Conservation (phyloP, 2,329 filamentous ascomycete species). For the Calonectria honghensis region DNA sequence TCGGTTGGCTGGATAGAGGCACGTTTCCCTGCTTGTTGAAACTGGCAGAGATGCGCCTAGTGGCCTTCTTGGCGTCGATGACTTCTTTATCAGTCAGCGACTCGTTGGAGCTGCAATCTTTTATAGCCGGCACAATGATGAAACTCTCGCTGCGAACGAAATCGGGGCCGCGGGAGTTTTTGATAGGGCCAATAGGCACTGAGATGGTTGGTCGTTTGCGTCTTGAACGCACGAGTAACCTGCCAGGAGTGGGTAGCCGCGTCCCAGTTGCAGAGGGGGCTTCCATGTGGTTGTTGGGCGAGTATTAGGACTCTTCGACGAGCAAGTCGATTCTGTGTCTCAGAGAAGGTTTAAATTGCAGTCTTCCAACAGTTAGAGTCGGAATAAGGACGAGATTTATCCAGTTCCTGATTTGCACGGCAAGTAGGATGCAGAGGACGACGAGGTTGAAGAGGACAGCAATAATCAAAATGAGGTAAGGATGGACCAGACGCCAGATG, state of each 20-base stretch:
- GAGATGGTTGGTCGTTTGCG: conserved; percentile 59
- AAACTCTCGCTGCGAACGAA: conserved; percentile 60
- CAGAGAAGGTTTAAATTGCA: not conserved
- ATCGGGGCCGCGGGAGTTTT: conserved; percentile 60
- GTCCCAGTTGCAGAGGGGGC: conserved; percentile 39
- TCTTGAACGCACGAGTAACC: conserved; percentile 43
- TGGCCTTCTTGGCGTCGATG: conserved; percentile 41
- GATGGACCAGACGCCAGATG: not conserved
- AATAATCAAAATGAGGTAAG: not conserved
- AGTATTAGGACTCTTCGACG: not conserved
- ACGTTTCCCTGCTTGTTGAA: conserved; percentile 48
- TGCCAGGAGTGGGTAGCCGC: conserved; percentile 44
- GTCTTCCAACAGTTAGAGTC: not conserved
- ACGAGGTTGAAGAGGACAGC: not conserved
- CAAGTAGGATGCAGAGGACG: not conserved
- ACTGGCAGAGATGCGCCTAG: conserved; percentile 57
- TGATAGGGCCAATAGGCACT: conserved; percentile 61
- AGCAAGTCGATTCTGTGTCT: not conserved
- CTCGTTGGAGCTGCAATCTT: conserved; percentile 57
- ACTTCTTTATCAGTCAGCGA: conserved; percentile 37
- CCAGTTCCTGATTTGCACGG: not conserved
- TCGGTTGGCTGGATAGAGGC: conserved; percentile 56
- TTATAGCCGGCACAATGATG: conserved; percentile 60
- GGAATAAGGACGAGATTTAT: not conserved
- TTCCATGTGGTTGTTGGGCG: conserved; percentile 46